Conservation (phyloP, 2,329 filamentous ascomycete species). For the Tolypocladium tropicale region DNA sequence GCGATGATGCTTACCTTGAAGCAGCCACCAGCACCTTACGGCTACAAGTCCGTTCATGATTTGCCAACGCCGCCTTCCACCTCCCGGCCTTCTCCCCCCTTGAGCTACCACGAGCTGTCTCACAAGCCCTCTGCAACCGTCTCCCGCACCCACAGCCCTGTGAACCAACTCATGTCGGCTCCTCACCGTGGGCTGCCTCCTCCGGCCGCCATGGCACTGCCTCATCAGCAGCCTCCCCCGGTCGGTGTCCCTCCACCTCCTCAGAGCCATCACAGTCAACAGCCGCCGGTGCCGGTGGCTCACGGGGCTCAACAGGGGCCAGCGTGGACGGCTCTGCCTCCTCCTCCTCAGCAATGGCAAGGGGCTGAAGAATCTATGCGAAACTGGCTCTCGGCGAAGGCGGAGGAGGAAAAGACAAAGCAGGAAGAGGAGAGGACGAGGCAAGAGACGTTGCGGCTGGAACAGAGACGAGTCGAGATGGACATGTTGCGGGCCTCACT, state of each 20-base stretch:
- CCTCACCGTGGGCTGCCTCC: slow-evolving; percentile 61
- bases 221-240: slow-evolving; percentile 31
- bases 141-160: slow-evolving; percentile 35
- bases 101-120: slow-evolving; percentile 36
- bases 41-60: slow-evolving; percentile 52
- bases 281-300: slow-evolving; percentile 13
- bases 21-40: slow-evolving; percentile 47
- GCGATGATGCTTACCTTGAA: slow-evolving; percentile 51
- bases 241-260: slow-evolving; percentile 15
- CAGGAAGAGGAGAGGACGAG: slow-evolving; percentile 65
- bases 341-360: slow-evolving; percentile 55
- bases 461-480: slow-evolving; percentile 63
- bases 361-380: slow-evolving; percentile 61
- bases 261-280: slow-evolving; percentile 14
- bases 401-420: slow-evolving; percentile 61
- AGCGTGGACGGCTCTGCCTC: slow-evolving; percentile 45
- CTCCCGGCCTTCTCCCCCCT: slow-evolving; percentile 44
- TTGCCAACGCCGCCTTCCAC: slow-evolving; percentile 47
- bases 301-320: slow-evolving; percentile 23
- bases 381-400: slow-evolving; percentile 59
- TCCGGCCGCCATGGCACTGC: slow-evolving; percentile 54
- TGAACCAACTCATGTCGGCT: slow-evolving; percentile 53
- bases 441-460: slow-evolving; percentile 55
- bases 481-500: slow-evolving; percentile 62
- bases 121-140: slow-evolving; percentile 28